Evolutionary conservation across 2,329 filamentous ascomycete species (phyloP).

Genomic region (Ramularia endophylla): DNA sequence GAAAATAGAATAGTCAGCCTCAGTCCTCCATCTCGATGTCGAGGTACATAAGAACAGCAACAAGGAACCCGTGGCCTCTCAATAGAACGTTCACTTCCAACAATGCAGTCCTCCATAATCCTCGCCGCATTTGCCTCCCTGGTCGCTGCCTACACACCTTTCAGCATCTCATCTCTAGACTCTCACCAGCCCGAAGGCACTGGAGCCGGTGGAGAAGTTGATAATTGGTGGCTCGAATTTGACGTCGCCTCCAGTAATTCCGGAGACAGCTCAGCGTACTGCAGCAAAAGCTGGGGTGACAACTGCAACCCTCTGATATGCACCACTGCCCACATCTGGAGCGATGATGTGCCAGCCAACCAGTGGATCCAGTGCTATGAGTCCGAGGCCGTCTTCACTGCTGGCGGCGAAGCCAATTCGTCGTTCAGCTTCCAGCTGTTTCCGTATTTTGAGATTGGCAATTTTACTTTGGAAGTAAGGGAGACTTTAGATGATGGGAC

Average conservation of each 20-base stretch:
- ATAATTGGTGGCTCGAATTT: conserved; percentile 24
- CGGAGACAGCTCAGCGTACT: conserved; percentile 15
- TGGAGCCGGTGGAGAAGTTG: conserved; percentile 18
- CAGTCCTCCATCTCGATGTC: no score
- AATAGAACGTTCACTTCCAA: no score
- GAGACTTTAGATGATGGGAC: conserved; percentile 13
- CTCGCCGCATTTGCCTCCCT: background rate
- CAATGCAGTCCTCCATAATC: background rate
- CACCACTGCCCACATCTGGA: no score
- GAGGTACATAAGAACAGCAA: no score
- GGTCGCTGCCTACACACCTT: conserved; percentile 6
- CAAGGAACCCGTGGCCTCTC: no score
- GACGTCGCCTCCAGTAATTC: conserved; percentile 16
- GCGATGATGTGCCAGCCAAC: conserved; percentile 16
- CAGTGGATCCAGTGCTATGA: conserved; percentile 22
- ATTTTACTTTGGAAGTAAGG: conserved; percentile 21
- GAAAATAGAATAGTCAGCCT: no score
- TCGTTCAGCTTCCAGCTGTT: conserved; percentile 22
- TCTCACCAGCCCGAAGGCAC: conserved; percentile 25
- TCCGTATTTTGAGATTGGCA: conserved; percentile 21
- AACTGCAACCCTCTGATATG: no score
- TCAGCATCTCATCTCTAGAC: conserved; percentile 10
- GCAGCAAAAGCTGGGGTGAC: conserved; percentile 23
- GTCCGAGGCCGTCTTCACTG: conserved; percentile 1
- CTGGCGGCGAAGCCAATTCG: conserved; percentile 10